Conservation (phyloP, 495 filamentous ascomycete genomes). For the Pyrenula massariospora region DNA sequence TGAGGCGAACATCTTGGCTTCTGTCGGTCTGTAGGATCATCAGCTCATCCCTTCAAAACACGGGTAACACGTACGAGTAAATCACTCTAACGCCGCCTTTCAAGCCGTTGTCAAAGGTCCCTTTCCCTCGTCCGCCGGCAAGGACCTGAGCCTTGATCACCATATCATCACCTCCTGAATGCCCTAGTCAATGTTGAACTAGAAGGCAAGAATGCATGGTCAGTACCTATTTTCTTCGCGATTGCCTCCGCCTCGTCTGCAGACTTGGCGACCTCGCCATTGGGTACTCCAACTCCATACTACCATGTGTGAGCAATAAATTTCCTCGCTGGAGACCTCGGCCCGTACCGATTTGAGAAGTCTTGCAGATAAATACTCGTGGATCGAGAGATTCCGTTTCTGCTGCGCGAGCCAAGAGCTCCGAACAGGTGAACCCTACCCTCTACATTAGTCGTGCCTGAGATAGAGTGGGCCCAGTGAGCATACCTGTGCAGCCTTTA, state of each 20-base stretch:
- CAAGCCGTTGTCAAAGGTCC: constrained; percentile 91
- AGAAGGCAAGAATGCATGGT: constrained; percentile 2
- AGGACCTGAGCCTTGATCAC: constrained; percentile 99
- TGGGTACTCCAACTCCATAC: constrained; percentile 91
- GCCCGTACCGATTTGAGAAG: constrained; percentile 67
- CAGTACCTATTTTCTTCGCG: constrained; percentile 71
- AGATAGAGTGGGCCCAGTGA: constrained; percentile 3
- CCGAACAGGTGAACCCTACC: constrained; percentile 35
- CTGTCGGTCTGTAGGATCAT: constrained; percentile 41
- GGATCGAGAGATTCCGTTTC: constrained; percentile 81
- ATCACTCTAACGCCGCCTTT: constrained; percentile 98
- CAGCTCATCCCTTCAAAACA: constrained; percentile 1
- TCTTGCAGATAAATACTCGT: constrained; percentile 91
- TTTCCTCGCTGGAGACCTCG: background rate
- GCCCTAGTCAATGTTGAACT: constrained; percentile 11
- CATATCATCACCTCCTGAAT: constrained; percentile 76
- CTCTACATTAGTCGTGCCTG: constrained; percentile 10
- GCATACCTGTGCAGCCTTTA: constrained; percentile 42
- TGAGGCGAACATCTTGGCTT: constrained; percentile 94
- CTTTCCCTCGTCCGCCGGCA: constrained; percentile 94
- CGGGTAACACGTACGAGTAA: constrained; percentile 58
- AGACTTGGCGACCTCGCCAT: constrained; percentile 70
- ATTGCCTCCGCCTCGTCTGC: constrained; percentile 83
- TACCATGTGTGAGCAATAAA: constrained; percentile 21
- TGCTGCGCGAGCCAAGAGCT: constrained; percentile 47